These are phyloP conservation scores for Agrocybe praecox DNA, from an alignment of 768 basidiomycete species.

Conservation along the genomic window DNA sequence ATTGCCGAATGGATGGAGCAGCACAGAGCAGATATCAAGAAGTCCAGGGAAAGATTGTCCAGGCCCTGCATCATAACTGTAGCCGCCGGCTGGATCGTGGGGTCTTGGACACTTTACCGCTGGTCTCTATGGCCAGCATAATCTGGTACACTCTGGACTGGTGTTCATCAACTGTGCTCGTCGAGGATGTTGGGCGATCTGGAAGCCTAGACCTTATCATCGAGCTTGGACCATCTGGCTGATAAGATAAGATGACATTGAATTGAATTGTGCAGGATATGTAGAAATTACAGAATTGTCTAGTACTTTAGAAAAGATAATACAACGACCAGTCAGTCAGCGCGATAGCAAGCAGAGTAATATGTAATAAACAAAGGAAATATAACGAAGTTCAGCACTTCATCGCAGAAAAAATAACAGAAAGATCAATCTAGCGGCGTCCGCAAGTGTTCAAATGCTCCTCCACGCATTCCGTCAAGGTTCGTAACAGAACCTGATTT, in stretches of 20 bases:
- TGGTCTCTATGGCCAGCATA: background rate
- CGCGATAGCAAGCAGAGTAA: background rate
- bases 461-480: conserved; percentile 61
- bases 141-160: background rate
- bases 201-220: background rate
- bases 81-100: conserved; percentile 5
- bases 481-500: conserved; percentile 53
- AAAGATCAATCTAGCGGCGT: conserved; percentile 87
- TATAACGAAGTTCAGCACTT: conserved; percentile 42
- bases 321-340: background rate
- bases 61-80: conserved; percentile 1
- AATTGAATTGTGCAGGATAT: too few species aligned
- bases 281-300: background rate
- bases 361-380: background rate
- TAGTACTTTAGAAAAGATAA: background rate
- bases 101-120: background rate
- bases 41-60: background rate
- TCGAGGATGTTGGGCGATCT: background rate
- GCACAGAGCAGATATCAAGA: conserved; percentile 13
- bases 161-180: background rate
- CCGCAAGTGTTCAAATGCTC: conserved; percentile 88
- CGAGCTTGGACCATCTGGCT: too few species aligned
- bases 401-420: conserved; percentile 81
- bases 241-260: too few species aligned
- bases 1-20: too few species aligned